Percentiles rank a stretch among this genome's conserved stretches.
Evolutionary conservation across 176 grass and related monocot species (phyloP).

Genomic region (Elaeis guineensis): DNA sequence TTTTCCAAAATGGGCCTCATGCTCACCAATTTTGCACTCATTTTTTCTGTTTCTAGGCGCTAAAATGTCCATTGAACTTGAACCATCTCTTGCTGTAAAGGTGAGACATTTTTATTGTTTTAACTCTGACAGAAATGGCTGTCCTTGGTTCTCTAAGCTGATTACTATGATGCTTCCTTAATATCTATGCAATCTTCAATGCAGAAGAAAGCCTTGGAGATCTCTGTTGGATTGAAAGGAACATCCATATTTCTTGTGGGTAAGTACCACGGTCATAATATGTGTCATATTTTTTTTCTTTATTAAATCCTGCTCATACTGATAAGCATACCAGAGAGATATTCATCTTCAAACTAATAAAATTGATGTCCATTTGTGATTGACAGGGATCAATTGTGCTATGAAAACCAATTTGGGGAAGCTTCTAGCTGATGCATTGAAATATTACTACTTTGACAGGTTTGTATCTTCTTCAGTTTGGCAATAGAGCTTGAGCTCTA

Average conservation of each 20-base stretch:
- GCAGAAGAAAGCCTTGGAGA: conserved; percentile 35
- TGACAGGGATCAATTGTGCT: conserved; percentile 58
- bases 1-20: too few relatives aligned
- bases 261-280: neutral
- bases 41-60: neutral
- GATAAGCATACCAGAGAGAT: too few relatives aligned
- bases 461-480: conserved; percentile 5
- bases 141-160: neutral
- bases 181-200: conserved; percentile 3
- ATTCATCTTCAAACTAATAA: too few relatives aligned
- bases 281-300: too few relatives aligned
- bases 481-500: neutral
- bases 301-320: too few relatives aligned
- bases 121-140: too few relatives aligned
- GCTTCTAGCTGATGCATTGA: conserved; percentile 69
- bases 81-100: conserved; percentile 3
- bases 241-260: conserved; percentile 53
- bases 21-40: too few relatives aligned
- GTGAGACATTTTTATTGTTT: neutral
- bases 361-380: neutral
- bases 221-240: conserved; percentile 26
- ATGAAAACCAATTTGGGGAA: conserved; percentile 63
- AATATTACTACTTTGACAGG: conserved; percentile 82
- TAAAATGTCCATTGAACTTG: conserved; percentile 3
- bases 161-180: neutral